These are phyloP conservation scores for Alternaria novae-zelandiae DNA, from an alignment of 2,329 filamentous ascomycete species.

Conservation along the genomic window DNA sequence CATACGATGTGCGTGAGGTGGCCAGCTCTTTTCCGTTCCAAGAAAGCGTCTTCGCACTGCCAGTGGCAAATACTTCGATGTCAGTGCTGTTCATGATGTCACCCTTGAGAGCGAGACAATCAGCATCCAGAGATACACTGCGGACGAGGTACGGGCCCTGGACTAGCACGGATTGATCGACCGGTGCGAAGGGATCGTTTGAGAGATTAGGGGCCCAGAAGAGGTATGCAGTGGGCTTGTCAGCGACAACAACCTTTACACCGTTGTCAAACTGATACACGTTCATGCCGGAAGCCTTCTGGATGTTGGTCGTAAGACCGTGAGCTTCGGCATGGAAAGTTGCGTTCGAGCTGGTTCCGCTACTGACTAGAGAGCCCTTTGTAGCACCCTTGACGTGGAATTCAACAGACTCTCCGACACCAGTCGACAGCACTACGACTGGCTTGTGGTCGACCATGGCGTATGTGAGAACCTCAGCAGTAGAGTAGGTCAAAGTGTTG, in stretches of 20 bases:
- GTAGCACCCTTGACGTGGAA: constrained; percentile 48
- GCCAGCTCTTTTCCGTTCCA: constrained; percentile 49
- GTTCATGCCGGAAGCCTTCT: constrained; percentile 38
- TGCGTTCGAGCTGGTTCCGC: constrained; percentile 51
- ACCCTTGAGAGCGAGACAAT: constrained; percentile 42
- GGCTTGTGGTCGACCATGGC: constrained; percentile 45
- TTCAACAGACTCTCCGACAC: constrained; percentile 49
- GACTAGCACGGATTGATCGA: constrained; percentile 50
- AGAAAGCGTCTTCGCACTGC: constrained; percentile 33
- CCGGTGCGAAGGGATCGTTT: constrained; percentile 47
- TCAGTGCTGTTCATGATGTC: constrained; percentile 43
- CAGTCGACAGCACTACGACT: constrained; percentile 50
- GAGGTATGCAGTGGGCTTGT: constrained; percentile 47
- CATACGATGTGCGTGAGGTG: constrained; percentile 43
- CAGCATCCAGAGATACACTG: constrained; percentile 28
- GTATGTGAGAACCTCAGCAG: constrained; percentile 59
- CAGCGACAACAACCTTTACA: constrained; percentile 46
- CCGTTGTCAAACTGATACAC: constrained; percentile 48
- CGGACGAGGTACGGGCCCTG: constrained; percentile 52
- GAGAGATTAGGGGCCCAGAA: constrained; percentile 51
- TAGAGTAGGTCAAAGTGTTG: constrained; percentile 61
- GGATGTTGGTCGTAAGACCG: constrained; percentile 43
- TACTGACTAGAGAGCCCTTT: constrained; percentile 49
- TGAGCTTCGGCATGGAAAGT: constrained; percentile 51
- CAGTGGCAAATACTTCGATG: constrained; percentile 48